A percentile compares a stretch with the other conserved stretches of the same genome.
Evolutionary conservation across 2,329 filamentous ascomycete species (phyloP).

Genomic region (Talaromyces sp.): DNA sequence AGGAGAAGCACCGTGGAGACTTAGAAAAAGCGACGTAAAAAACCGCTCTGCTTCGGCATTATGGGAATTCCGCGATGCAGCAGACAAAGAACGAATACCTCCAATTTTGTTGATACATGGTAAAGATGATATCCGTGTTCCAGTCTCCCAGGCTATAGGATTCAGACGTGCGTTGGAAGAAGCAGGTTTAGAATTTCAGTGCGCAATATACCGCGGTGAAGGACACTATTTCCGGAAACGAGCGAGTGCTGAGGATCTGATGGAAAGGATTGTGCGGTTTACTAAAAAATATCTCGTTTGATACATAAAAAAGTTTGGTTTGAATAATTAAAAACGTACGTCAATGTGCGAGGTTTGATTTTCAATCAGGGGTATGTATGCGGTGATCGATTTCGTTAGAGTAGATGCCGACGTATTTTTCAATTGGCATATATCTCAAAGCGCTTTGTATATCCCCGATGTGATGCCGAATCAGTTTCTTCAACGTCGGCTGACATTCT

Average conservation of each 20-base stretch:
- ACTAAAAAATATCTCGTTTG: slow-evolving; percentile 2
- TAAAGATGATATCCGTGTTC: not conserved
- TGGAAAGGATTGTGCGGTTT: slow-evolving; percentile 12
- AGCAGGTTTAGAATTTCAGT: slow-evolving; percentile 3
- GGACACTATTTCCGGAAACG: slow-evolving; percentile 8
- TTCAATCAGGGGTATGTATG: too few relatives aligned
- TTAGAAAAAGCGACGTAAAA: slow-evolving; percentile 1
- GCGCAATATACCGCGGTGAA: slow-evolving; percentile 7
- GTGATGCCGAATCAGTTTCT: too few relatives aligned
- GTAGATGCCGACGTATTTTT: too few relatives aligned
- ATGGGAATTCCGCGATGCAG: slow-evolving; percentile 13
- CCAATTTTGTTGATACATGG: slow-evolving; percentile 12
- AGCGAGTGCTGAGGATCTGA: slow-evolving; percentile 8
- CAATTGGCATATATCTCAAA: too few relatives aligned
- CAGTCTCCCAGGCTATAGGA: slow-evolving; percentile 3
- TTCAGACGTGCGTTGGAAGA: slow-evolving; percentile 7
- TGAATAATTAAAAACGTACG: too few relatives aligned
- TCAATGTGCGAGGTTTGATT: too few relatives aligned
- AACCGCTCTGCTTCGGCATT: slow-evolving; percentile 1
- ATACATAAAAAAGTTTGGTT: too few relatives aligned
- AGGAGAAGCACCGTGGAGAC: slow-evolving; percentile 4
- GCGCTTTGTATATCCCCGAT: too few relatives aligned
- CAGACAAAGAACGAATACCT: slow-evolving; percentile 5
- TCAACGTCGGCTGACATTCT: too few relatives aligned
- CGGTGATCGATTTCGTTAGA: too few relatives aligned